These are phyloP conservation scores for Elsinoe australis DNA, from an alignment of 2,329 filamentous ascomycete species.

Conservation along the genomic window DNA sequence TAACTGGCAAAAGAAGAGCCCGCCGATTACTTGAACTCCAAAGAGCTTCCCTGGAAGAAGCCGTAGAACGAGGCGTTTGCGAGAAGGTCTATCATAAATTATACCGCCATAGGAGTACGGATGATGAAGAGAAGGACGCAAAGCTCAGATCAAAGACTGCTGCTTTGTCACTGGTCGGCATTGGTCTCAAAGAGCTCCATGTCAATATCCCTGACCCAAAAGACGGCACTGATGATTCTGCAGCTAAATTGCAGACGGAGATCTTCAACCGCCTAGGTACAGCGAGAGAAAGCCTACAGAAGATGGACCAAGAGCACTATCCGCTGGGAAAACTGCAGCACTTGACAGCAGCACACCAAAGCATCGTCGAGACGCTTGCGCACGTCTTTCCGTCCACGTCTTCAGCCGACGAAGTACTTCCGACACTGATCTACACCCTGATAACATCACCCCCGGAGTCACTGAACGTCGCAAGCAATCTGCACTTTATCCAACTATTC, in stretches of 20 bases:
- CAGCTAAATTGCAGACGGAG: constrained; percentile 34
- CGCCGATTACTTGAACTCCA: constrained; percentile 73
- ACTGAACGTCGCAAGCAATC: constrained; percentile 84
- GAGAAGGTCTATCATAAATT: constrained; percentile 63
- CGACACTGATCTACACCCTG: constrained; percentile 90
- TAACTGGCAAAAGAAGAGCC: constrained; percentile 69
- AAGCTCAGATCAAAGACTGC: constrained; percentile 92
- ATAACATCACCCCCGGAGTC: constrained; percentile 82
- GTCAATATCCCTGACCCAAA: constrained; percentile 58
- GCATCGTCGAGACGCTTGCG: constrained; percentile 79
- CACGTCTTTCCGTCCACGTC: constrained; percentile 63
- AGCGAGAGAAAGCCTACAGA: constrained; percentile 59
- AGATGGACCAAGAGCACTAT: constrained; percentile 81
- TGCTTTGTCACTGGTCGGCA: constrained; percentile 81
- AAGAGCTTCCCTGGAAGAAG: constrained; percentile 71
- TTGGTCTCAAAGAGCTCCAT: constrained; percentile 76
- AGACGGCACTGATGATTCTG: constrained; percentile 43
- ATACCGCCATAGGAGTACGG: constrained; percentile 82
- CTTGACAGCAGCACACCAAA: constrained; percentile 81
- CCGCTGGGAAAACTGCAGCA: constrained; percentile 86
- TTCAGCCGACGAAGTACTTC: constrained; percentile 93
- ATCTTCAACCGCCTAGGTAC: constrained; percentile 65
- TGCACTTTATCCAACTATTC: constrained; percentile 91
- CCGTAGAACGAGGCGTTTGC: constrained; percentile 65
- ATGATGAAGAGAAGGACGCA: constrained; percentile 91